These are phyloP conservation scores for Halophytophthora batemanensis DNA, from an alignment of 352 stramenopile species.

Conservation along the genomic window DNA sequence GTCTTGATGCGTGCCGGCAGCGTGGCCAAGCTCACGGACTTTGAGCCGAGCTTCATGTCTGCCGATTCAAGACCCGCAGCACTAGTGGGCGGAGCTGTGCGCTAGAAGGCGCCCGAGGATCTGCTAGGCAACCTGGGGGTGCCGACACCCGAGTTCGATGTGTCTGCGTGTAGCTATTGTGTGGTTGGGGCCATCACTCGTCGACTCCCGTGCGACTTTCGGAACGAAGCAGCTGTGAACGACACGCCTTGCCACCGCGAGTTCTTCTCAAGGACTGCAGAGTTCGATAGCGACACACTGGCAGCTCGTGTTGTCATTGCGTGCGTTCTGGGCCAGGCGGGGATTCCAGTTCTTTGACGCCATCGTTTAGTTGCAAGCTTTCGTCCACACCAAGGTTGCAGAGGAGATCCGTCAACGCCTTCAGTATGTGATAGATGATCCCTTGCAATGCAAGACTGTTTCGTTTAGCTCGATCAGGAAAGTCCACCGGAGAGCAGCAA, in stretches of 20 bases:
- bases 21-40: slow-evolving; percentile 9
- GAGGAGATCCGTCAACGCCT: no score
- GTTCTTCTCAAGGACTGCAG: neutral
- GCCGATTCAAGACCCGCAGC: neutral
- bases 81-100: neutral
- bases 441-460: no score
- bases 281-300: neutral
- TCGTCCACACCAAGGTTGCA: neutral
- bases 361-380: neutral
- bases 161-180: slow-evolving; percentile 4
- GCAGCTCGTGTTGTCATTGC: neutral
- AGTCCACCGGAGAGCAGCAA: no score
- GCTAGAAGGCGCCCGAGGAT: slow-evolving; percentile 6
- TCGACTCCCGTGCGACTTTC: neutral
- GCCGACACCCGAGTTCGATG: neutral
- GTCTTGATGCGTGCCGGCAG: slow-evolving; percentile 9
- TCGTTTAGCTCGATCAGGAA: no score
- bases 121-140: neutral
- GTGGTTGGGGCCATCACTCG: slow-evolving; percentile 3
- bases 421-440: no score
- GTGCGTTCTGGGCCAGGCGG: neutral
- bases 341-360: neutral
- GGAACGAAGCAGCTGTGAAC: neutral
- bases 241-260: neutral
- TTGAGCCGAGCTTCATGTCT: slow-evolving; percentile 8